Evolutionary conservation across 192 early-diverging fungal genomes (phyloP), one percentile per base, ranked within the genome.

Genomic region (Dispira parvispora): DNA sequence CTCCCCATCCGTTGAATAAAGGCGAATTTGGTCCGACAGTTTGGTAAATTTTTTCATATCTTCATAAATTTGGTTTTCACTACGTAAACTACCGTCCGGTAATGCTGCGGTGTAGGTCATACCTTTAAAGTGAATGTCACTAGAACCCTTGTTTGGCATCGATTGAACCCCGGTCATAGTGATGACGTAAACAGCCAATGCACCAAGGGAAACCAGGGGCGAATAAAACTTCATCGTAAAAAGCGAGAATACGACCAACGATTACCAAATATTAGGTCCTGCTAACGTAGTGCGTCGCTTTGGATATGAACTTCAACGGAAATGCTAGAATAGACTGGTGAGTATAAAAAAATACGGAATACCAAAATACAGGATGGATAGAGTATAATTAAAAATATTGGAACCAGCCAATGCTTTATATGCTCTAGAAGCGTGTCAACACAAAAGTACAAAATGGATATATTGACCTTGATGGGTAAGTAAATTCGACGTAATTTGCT

Each of bases 1-100:
- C 20, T 61, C 32, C n/a, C 58, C 58, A n/a, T 61, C 58, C 4
- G 58, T 43, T 8, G 58, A 61, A 44, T 61, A 61, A 14, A 61
- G 43, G 2, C 58, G 58, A 25, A 61, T n/a, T 14, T 43, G 43
- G n/a, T 61, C 23, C 20, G 28, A 20, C 58, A 61, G 9, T 5
- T 38, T 2, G 58, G 38, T 18, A 16, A 38, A 20, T 0, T 16
- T 9, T 6, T 13, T 61, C 12, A 44, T n/a, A n/a, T 43, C n/a
- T 42, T 61, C 27, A 8, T 32, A 16, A 57, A 42, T 61, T 8
- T 61, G 38, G 58, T 8, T 38, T 14, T 61, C 42, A 6, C 20
- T 14, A 11, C 13, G 9, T 11, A n/a, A 13, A 21, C 11, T 21
- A 25, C 42, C 26, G 6, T n/a, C 18, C 20, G n/a, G 11, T 42